These are phyloP conservation scores for Wallacemonas sp. DNA, from an alignment of 208 protist genomes.

Conservation along the genomic window DNA sequence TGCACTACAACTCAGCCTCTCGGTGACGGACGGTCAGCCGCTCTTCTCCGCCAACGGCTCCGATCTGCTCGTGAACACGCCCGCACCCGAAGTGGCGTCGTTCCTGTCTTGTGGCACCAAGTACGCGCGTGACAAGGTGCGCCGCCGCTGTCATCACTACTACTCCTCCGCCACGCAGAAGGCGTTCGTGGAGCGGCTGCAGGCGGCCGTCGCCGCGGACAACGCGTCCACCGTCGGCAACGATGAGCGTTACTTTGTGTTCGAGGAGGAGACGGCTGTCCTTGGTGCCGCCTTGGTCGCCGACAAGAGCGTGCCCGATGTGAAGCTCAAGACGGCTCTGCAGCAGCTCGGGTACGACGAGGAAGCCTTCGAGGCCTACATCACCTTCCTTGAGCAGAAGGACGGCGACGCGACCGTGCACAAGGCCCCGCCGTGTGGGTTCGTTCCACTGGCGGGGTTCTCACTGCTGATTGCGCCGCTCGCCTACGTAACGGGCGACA, in stretches of 20 bases:
- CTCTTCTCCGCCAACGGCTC: constrained; percentile 41
- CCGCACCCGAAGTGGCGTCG: constrained; percentile 23
- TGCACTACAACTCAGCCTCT: constrained; percentile 63
- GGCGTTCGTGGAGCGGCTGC: constrained; percentile 47
- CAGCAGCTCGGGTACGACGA: constrained; percentile 55
- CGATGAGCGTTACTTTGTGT: constrained; percentile 88
- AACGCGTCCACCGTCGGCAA: constrained; percentile 57
- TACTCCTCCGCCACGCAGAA: constrained; percentile 57
- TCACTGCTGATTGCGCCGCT: constrained; percentile 74
- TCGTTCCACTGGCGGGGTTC: constrained; percentile 52
- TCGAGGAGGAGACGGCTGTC: constrained; percentile 67
- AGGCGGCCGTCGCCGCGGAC: constrained; percentile 56
- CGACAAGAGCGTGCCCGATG: constrained; percentile 65
- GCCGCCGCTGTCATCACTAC: constrained; percentile 54
- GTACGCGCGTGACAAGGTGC: constrained; percentile 60
- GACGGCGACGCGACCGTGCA: constrained; percentile 31
- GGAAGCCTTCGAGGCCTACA: constrained; percentile 55
- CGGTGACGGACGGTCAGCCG: constrained; percentile 62
- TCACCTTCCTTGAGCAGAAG: constrained; percentile 41
- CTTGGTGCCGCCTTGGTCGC: constrained; percentile 59
- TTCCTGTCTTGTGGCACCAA: constrained; percentile 60
- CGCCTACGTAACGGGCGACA: constrained; percentile 83
- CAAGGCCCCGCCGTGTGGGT: constrained; percentile 50
- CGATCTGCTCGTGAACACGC: constrained; percentile 38
- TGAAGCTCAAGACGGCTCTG: constrained; percentile 48